phyloP scores from a whole-genome alignment of 108 stramenopile genomes.

The Pseudonitzschia delicatissima region DNA sequence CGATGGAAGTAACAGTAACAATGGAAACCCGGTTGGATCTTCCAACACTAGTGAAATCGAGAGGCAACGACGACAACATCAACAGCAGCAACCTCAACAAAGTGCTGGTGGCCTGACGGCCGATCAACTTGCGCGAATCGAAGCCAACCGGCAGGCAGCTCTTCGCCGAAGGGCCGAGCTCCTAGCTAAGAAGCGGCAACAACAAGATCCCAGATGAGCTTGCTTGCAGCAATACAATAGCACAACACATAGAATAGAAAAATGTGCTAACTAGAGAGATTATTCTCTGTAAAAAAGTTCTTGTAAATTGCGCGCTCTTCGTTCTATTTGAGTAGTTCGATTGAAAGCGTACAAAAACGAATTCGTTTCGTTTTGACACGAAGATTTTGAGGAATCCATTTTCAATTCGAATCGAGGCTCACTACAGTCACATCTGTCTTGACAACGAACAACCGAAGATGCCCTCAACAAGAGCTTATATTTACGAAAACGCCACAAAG shows the following conservation, averaged over 20 bases:
- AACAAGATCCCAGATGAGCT: not conserved
- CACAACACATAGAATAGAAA: not conserved
- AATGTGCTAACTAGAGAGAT: not conserved
- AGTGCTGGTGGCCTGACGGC: not conserved
- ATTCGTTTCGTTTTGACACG: not conserved
- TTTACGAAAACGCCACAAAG: too few relatives aligned
- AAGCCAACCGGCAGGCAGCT: constrained; percentile 10
- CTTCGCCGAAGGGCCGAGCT: not conserved
- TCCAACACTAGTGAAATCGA: not conserved
- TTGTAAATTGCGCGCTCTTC: not conserved
- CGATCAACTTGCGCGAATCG: not conserved
- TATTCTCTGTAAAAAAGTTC: not conserved
- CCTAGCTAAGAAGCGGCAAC: not conserved
- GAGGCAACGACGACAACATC: too few relatives aligned
- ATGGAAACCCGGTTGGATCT: not conserved
- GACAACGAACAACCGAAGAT: too few relatives aligned
- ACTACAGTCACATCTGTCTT: too few relatives aligned
- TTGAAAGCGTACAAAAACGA: not conserved
- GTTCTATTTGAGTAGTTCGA: not conserved
- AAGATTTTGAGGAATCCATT: not conserved
- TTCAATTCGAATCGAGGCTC: too few relatives aligned
- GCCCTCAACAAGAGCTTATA: too few relatives aligned
- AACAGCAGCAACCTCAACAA: not conserved
- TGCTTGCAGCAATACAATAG: not conserved
- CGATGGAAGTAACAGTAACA: not conserved